These are phyloP conservation scores for Fusarium luffae DNA, from an alignment of 2,329 filamentous ascomycete genomes.

Conservation along the genomic window DNA sequence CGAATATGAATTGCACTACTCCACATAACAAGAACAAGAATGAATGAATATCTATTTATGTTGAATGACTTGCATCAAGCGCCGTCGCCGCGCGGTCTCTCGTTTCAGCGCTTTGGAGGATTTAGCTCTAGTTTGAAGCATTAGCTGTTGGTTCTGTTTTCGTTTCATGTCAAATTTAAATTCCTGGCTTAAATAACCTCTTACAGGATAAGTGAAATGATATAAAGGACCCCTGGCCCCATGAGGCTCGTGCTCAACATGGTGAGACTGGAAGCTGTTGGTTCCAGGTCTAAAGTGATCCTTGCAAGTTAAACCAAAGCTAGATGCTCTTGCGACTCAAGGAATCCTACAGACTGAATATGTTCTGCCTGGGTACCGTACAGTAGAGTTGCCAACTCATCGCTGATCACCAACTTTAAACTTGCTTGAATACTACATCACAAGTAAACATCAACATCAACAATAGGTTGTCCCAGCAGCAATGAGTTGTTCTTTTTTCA, in stretches of 20 bases:
- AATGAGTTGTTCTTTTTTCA: neutral
- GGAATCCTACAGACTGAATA: neutral
- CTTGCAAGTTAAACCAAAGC: neutral
- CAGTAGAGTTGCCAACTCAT: slow-evolving; percentile 29
- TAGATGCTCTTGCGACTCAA: slow-evolving; percentile 12
- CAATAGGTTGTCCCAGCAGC: slow-evolving; percentile 17
- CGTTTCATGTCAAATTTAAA: slow-evolving; percentile 8
- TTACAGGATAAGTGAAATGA: neutral
- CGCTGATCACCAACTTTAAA: slow-evolving; percentile 26
- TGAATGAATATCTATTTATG: neutral
- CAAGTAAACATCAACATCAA: slow-evolving; percentile 17
- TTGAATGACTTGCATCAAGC: neutral
- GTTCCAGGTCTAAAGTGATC: slow-evolving; percentile 7
- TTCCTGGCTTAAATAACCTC: neutral
- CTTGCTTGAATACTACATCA: slow-evolving; percentile 16
- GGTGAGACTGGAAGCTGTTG: slow-evolving; percentile 36
- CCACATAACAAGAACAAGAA: neutral
- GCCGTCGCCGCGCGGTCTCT: neutral
- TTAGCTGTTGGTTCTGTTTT: neutral
- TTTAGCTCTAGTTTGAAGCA: neutral
- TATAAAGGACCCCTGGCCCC: neutral
- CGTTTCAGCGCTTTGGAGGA: slow-evolving; percentile 1
- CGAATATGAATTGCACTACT: neutral
- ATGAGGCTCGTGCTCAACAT: slow-evolving; percentile 35
- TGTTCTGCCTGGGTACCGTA: neutral